These are phyloP conservation scores for Tetrapisispora namnaoensis DNA, from an alignment of 805 yeast species.

Conservation along the genomic window DNA sequence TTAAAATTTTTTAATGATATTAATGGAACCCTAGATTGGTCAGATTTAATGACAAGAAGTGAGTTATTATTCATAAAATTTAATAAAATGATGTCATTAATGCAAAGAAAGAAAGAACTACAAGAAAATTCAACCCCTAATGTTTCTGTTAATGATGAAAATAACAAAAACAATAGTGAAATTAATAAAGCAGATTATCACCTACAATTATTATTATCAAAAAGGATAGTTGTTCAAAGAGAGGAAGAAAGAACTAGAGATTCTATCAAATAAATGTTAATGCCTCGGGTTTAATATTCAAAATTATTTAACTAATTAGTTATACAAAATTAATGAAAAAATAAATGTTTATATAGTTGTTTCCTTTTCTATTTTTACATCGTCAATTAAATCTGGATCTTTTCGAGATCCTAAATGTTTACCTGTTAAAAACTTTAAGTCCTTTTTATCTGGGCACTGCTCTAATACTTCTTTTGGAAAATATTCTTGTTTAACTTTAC, in stretches of 20 bases:
- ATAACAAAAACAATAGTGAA: conserved; percentile 44
- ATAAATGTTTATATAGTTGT: background rate
- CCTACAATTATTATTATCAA: conserved; percentile 50
- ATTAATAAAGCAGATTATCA: conserved; percentile 23
- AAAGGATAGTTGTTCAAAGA: conserved; percentile 51
- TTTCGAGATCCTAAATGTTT: conserved; percentile 43
- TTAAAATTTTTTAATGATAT: conserved; percentile 88
- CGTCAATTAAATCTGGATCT: conserved; percentile 34
- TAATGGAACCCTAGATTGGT: conserved; percentile 62
- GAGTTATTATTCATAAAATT: conserved; percentile 77
- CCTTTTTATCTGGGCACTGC: conserved; percentile 21
- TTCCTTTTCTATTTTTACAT: background rate
- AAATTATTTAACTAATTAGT: background rate
- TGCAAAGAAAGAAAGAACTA: conserved; percentile 44
- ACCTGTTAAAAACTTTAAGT: conserved; percentile 39
- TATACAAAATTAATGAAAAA: background rate
- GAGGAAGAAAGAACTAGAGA: conserved; percentile 33
- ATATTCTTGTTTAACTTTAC: conserved; percentile 63
- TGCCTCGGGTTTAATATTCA: background rate
- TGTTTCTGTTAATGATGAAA: background rate
- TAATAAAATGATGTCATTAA: conserved; percentile 65
- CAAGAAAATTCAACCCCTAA: background rate
- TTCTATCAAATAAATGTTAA: conserved; percentile 14
- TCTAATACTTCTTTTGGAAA: conserved; percentile 51
- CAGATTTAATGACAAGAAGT: conserved; percentile 71